Evolutionary conservation across 2,329 filamentous ascomycete genomes (phyloP), one percentile per base, ranked within the genome.

Genomic region (Botrytis aclada): DNA sequence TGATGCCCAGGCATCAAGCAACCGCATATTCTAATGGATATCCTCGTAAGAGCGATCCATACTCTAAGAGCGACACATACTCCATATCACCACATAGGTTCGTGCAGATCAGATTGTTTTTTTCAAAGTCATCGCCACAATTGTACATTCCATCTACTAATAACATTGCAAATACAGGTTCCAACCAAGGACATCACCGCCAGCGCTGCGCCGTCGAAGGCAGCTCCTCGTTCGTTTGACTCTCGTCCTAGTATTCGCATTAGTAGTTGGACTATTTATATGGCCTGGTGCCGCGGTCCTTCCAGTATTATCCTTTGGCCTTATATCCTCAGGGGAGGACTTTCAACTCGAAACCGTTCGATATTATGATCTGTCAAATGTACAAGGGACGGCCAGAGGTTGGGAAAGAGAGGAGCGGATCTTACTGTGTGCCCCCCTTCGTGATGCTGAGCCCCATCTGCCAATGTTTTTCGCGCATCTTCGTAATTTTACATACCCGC

Each of bases 381-480:
- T 97, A 9, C 92, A 96, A 81, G 96, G 96, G 63, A 96, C 94
- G 12, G 93, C 93, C 70, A 90, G 93, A 76, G 97, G 96, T 9
- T 99, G 96, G 96, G 95, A 98, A 83, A 88, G 94, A 74, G 96
- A 97, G 82, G 96, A 99, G 84, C 90, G 96, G 76, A 97, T 99
- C 77, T 86, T 99, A 45, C 88, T 99, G 73, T 98, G 96, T 82
- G 96, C 97, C 25, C 96, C 96, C 62, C 88, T 99, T 72, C 90
- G 96, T 82, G 97, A 99, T 82, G 96, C 96, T 63, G 91, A 97
- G 80, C 88, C 93, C 39, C 96, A 99, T 86, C 84, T 99, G 66
- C 89, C 92, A 75, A 98, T 99, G 95, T 98, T 99, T 88, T 99
- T 99, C 84, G 92, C 92, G n/a, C 97, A 99, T 81, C 87, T 99